Percentiles rank a stretch among this genome's conserved stretches.
These are phyloP conservation scores for Shiraia bambusicola DNA, from an alignment of 2,329 filamentous ascomycete genomes.

Conservation along the genomic window DNA sequence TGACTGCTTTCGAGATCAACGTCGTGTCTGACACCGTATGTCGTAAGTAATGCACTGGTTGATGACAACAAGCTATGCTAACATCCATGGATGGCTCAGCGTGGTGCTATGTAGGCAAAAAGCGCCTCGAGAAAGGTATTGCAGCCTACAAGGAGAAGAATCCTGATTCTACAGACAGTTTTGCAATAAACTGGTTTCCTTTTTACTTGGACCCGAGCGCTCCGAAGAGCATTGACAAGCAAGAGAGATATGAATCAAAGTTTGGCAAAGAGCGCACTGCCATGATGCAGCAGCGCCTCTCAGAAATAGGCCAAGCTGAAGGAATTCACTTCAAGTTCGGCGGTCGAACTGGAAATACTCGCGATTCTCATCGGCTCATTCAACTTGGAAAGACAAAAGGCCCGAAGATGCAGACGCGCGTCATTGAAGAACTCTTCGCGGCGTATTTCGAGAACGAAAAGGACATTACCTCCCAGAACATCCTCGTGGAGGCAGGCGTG, in stretches of 20 bases:
- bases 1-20: slow-evolving; percentile 68
- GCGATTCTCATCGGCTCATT: slow-evolving; percentile 73
- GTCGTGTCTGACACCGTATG: slow-evolving; percentile 79
- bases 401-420: slow-evolving; percentile 49
- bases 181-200: slow-evolving; percentile 72
- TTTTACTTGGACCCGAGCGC: slow-evolving; percentile 76
- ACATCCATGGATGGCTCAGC: slow-evolving; percentile 24
- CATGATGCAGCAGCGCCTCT: slow-evolving; percentile 61
- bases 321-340: slow-evolving; percentile 74
- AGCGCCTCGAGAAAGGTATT: slow-evolving; percentile 73
- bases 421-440: slow-evolving; percentile 44
- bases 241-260: slow-evolving; percentile 60
- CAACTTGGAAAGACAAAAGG: slow-evolving; percentile 65
- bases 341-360: slow-evolving; percentile 72
- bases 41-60: slow-evolving; percentile 50
- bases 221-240: slow-evolving; percentile 57
- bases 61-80: slow-evolving; percentile 1
- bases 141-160: slow-evolving; percentile 63
- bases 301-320: slow-evolving; percentile 60
- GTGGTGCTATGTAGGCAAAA: slow-evolving; percentile 74
- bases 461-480: slow-evolving; percentile 48
- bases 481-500: slow-evolving; percentile 45
- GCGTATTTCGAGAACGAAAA: slow-evolving; percentile 52
- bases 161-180: slow-evolving; percentile 64
- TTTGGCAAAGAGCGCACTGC: slow-evolving; percentile 64